Base-by-base conservation (phyloP, 805 yeast genomes). In the Metschnikowia koreensis region DNA sequence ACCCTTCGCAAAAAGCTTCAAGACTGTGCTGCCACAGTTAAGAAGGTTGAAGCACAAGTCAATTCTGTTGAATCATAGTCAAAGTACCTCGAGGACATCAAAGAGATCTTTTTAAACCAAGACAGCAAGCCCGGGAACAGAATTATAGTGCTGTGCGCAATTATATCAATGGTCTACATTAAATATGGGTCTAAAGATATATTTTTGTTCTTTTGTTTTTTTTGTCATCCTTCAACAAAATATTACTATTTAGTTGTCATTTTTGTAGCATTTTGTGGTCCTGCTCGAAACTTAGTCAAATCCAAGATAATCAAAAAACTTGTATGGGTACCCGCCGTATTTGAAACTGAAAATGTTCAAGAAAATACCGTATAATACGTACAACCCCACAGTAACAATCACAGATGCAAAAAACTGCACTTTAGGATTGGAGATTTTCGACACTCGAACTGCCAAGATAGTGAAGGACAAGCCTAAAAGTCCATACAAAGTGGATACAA, bases 301-400 rank as follows among this genome's bases (percentile, higher is more conserved):
- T 13, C 48, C 49, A 33, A 53, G 48, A 17, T 57, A 42, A 29
- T 56, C 48, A 51, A 81, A 63, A 58, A 93, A 73, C 57, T 71
- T 75, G 73, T 76, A 87, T 40, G 98, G 98, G 68, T 89, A 94
- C 0, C 89, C 87, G 6, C 78, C 68, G 57, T 83, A 82, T 74
- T 94, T 94, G 63, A 80, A 62, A 43, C 77, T 78, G 76, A 89
- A 94, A 49, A 89, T 76, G 44, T 76, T 70, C 52, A 91, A 73
- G 58, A 89, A 72, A 44, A 80, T 76, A 61, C 92, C 83, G 73
- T 81, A 90, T 43, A 80, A 69, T 34, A 84, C 64, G 59, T 84
- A 80, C 15, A 88, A 64, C 17, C 76, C 61, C 0, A 68, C 61
- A 10, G 79, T 62, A 45, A 83, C 66, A 1, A 75, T 57, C 5